Evolutionary conservation across 2,329 filamentous ascomycete species (phyloP), one percentile per base, ranked within the genome.

Genomic region (Xylaria sp.): DNA sequence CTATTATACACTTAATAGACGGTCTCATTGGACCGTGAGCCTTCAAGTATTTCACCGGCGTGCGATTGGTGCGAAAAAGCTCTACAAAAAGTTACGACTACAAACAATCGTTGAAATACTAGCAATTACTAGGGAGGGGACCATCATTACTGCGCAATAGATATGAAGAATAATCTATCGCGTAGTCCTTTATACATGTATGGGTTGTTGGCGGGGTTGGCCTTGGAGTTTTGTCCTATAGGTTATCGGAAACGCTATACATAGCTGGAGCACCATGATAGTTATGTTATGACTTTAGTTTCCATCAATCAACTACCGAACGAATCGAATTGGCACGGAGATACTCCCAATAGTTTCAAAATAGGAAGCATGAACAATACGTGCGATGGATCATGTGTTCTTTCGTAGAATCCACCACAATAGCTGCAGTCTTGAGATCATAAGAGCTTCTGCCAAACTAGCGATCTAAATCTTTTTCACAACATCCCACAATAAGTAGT

Each of bases 11-110:
- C 25, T 20, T 9, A 18, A n/a, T 9, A 20, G 3, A 18, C 39
- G 13, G 8, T 55, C 28, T 46, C 4, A 67, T 63, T 63, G 60
- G 65, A 39, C 45, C 30, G 30, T 20, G 28, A 48, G 28, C 4
- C 12, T 18, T 45, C 10, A 5, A 20, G 8, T n/a, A 10, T 36
- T 32, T 63, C n/a, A 4, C n/a, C 10, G 15, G 46, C 25, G 23
- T 34, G 60, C 30, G 36, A 67, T 67, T 67, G 60, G 65, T 60
- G 65, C 65, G 36, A 66, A 66, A 53, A 23, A n/a, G 3, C 25
- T n/a, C 6, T 15, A 7, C 6, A 2, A 52, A 52, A 52, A 4
- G 15, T n/a, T 7, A 30, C 30, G 25, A n/a, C 8, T 52, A 15
- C 3, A n/a, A 9, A 13, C 15, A 10, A 2, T 30, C 6, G 8